These are phyloP conservation scores for Penicillium sp. DNA, from an alignment of 2,329 filamentous ascomycete genomes.

Conservation along the genomic window DNA sequence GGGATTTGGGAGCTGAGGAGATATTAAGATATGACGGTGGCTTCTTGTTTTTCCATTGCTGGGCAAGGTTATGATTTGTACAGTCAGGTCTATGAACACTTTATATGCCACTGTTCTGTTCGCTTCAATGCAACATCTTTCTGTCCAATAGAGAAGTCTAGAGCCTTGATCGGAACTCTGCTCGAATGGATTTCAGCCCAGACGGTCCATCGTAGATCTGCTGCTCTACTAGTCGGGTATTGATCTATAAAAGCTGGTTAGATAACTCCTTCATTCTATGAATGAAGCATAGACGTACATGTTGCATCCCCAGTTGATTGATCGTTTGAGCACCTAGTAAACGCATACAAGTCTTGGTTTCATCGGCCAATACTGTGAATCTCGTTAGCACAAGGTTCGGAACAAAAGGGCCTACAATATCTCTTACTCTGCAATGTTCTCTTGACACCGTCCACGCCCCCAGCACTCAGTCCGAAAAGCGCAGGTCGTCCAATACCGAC, in stretches of 20 bases:
- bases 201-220: conserved; percentile 80
- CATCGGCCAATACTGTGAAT: conserved; percentile 20
- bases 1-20: neutral
- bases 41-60: too few species aligned
- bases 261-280: neutral
- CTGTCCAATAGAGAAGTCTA: conserved; percentile 21
- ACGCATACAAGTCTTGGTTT: conserved; percentile 25
- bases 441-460: conserved; percentile 60
- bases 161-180: conserved; percentile 48
- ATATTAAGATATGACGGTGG: too few species aligned
- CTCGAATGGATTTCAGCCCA: conserved; percentile 54
- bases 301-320: conserved; percentile 20
- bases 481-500: conserved; percentile 74
- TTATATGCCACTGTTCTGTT: neutral
- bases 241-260: conserved; percentile 56
- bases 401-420: neutral
- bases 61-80: neutral
- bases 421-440: conserved; percentile 54
- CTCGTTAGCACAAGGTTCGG: neutral
- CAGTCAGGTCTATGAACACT: neutral
- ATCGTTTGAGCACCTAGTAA: conserved; percentile 22
- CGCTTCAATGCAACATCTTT: neutral
- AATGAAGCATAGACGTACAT: conserved; percentile 9
- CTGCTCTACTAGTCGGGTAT: conserved; percentile 71
- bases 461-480: conserved; percentile 67